Evolutionary conservation across 371 early-diverging fungal genomes (phyloP).

Genomic region (Gilbertella persicaria): DNA sequence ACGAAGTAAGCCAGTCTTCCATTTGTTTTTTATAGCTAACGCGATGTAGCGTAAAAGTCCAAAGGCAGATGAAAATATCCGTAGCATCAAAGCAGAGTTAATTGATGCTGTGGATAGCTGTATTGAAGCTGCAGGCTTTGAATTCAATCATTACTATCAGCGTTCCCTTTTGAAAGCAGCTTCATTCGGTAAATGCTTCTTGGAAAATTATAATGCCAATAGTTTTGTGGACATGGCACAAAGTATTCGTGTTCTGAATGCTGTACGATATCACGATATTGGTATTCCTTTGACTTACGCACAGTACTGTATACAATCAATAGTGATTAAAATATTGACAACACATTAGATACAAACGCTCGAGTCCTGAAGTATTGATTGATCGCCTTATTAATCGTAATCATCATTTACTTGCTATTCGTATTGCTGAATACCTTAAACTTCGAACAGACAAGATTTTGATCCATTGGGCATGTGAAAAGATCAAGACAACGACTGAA

Average conservation of each 20-base stretch:
- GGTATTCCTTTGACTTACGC: conserved; percentile 89
- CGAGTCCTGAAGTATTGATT: conserved; percentile 79
- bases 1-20: conserved; percentile 61
- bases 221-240: conserved; percentile 89
- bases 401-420: conserved; percentile 83
- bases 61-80: conserved; percentile 93
- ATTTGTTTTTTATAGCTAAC: background rate
- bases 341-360: conserved; percentile 63
- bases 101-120: conserved; percentile 89
- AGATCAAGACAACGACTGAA: conserved; percentile 83
- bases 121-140: conserved; percentile 93
- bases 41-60: conserved; percentile 71
- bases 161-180: conserved; percentile 86
- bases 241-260: conserved; percentile 84
- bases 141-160: conserved; percentile 76
- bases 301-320: too few species aligned
- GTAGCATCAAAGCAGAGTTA: conserved; percentile 80
- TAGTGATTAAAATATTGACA: too few species aligned
- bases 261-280: conserved; percentile 78
- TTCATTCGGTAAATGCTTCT: conserved; percentile 92
- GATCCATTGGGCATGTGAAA: conserved; percentile 96
- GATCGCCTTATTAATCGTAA: conserved; percentile 83
- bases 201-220: conserved; percentile 82
- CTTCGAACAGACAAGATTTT: conserved; percentile 80
- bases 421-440: conserved; percentile 82